phyloP scores from a whole-genome alignment of 2,329 filamentous ascomycete species.

The Monosporascus cannonballus region DNA sequence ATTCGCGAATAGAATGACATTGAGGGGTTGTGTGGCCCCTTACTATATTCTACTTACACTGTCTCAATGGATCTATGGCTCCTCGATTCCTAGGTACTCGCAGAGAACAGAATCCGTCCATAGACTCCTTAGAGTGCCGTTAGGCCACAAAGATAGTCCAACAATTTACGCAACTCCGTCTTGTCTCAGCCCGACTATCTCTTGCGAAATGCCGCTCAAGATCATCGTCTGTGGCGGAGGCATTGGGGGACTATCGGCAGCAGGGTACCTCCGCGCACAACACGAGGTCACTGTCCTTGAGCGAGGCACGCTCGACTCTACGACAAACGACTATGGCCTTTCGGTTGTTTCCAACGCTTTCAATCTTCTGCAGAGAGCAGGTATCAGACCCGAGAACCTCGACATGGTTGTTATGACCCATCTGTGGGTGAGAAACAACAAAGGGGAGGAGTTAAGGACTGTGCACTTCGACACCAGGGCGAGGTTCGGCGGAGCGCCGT shows the following conservation, averaged over 20 bases:
- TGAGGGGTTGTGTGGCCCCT: too few species aligned
- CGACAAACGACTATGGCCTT: conserved; percentile 14
- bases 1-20: too few species aligned
- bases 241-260: conserved; percentile 17
- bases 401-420: conserved; percentile 16
- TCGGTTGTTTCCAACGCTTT: conserved; percentile 15
- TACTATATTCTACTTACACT: too few species aligned
- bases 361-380: conserved; percentile 14
- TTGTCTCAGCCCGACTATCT: too few species aligned
- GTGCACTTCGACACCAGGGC: conserved; percentile 14
- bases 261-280: conserved; percentile 16
- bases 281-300: conserved; percentile 19
- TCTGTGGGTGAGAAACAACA: conserved; percentile 10
- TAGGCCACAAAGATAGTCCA: too few species aligned
- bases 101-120: too few species aligned
- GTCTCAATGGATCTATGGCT: too few species aligned
- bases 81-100: too few species aligned
- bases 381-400: conserved; percentile 12
- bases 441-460: conserved; percentile 12
- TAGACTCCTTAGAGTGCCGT: too few species aligned
- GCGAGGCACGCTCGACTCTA: conserved; percentile 12
- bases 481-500: conserved; percentile 11
- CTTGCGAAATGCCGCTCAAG: conserved; percentile 10
- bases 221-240: conserved; percentile 17
- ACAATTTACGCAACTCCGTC: too few species aligned